Conservation (phyloP, 202 grass and related monocot genomes). For the Thinopyrum obtusiflorum region DNA sequence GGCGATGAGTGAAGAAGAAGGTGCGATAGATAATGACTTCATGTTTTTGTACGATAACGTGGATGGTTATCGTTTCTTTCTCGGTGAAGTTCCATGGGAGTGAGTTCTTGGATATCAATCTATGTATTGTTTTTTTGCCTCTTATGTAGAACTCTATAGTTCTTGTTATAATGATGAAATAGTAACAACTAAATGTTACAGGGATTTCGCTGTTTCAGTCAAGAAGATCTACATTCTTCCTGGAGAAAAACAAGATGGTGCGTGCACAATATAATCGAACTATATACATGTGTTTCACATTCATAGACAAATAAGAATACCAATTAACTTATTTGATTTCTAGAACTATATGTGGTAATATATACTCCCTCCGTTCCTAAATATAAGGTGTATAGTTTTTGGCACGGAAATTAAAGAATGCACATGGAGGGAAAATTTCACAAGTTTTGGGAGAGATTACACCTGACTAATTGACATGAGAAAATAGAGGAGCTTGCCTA, state of each 20-base stretch:
- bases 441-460: no score
- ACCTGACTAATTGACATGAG: no score
- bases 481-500: no score
- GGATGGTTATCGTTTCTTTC: slow-evolving; percentile 28
- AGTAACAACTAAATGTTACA: slow-evolving; percentile 13
- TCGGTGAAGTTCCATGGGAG: slow-evolving; percentile 40
- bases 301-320: not conserved
- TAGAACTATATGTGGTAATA: no score
- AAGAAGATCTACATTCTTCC: slow-evolving; percentile 55
- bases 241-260: slow-evolving; percentile 38
- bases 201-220: slow-evolving; percentile 46
- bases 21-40: slow-evolving; percentile 2
- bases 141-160: not conserved
- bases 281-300: not conserved
- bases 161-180: not conserved
- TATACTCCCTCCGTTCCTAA: no score
- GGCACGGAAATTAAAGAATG: no score
- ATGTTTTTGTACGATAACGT: slow-evolving; percentile 25
- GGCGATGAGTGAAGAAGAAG: slow-evolving; percentile 22
- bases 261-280: not conserved
- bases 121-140: not conserved
- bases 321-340: not conserved
- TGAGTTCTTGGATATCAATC: slow-evolving; percentile 11
- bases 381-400: no score
- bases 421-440: no score